A percentile compares a stretch with the other conserved stretches of the same genome.
phyloP scores from a whole-genome alignment of 2,329 filamentous ascomycete species.

The Ascochyta lentis region DNA sequence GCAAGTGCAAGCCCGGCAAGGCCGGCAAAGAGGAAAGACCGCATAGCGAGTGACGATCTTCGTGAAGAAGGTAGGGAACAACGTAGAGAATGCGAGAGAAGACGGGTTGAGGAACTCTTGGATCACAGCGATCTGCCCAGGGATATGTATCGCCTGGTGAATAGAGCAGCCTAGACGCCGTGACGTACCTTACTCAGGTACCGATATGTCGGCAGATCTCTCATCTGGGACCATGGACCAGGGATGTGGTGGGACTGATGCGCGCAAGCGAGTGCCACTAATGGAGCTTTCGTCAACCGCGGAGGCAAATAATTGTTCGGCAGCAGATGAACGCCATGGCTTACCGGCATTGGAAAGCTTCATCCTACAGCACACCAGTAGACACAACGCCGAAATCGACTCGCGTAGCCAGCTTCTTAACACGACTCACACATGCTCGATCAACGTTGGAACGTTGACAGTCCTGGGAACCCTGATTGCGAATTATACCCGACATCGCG shows the following conservation, averaged over 20 bases:
- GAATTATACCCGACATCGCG: not conserved
- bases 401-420: not conserved
- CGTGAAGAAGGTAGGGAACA: not conserved
- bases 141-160: conserved; percentile 1
- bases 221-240: not conserved
- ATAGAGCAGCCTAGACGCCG: not conserved
- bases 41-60: conserved; percentile 22
- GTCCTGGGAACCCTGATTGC: not conserved
- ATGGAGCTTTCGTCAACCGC: not conserved
- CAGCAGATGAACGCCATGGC: not conserved
- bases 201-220: conserved; percentile 2
- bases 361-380: not conserved
- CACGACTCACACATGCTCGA: not conserved
- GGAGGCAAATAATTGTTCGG: not conserved
- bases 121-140: conserved; percentile 16
- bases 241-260: not conserved
- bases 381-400: not conserved
- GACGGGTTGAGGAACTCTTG: conserved; percentile 6
- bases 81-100: not conserved
- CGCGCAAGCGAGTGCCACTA: not conserved
- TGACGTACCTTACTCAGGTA: not conserved
- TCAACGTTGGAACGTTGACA: not conserved
- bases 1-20: conserved; percentile 23
- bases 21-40: conserved; percentile 15
- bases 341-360: not conserved